Evolutionary conservation across 208 protist genomes (phyloP), one percentile per base, ranked within the genome.

Genomic region (Leishmania major): DNA sequence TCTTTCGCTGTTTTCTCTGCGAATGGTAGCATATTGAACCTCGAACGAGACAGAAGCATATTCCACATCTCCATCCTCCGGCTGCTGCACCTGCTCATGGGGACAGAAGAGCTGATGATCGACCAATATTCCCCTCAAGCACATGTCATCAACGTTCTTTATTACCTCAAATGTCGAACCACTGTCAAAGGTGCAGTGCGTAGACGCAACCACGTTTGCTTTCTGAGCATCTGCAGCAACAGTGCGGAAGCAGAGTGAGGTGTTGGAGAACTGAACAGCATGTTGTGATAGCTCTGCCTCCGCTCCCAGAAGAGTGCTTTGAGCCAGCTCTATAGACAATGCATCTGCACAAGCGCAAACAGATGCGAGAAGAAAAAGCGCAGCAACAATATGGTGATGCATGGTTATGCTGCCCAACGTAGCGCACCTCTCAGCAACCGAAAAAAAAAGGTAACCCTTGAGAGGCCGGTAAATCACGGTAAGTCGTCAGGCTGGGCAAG

Each of bases 81-180:
- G 57, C 51, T 79, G 70, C 3, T 70, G 74, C 6, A 88, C 74
- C 49, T 79, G 59, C 43, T 91, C 84, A 6, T 37, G 8, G 8
- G 89, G 88, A 47, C 93, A 96, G n/a, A 86, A 81, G 43, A 96
- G 84, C 35, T 78, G 77, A 5, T 75, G 85, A 40, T 89, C 85
- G 5, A 92, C 53, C n/a, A 94, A 64, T 71, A 92, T 83, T 43
- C 91, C 91, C 25, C 78, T 77, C 35, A 84, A 72, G 35, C 93
- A 96, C 83, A 94, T 93, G 31, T 83, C 79, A 66, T 85, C 75
- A 11, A 80, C 77, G 8, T 79, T 86, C 66, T 88, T 66, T 10
- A 84, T 75, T 37, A 80, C 60, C 0, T 80, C 83, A 45, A 94
- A 87, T 49, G 43, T 88, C 13, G 78, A 89, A 0, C 90, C 93